A percentile compares a stretch with the other conserved stretches of the same genome.
phyloP scores from a whole-genome alignment of 495 filamentous ascomycete genomes.

The Lepidopterella palustris region DNA sequence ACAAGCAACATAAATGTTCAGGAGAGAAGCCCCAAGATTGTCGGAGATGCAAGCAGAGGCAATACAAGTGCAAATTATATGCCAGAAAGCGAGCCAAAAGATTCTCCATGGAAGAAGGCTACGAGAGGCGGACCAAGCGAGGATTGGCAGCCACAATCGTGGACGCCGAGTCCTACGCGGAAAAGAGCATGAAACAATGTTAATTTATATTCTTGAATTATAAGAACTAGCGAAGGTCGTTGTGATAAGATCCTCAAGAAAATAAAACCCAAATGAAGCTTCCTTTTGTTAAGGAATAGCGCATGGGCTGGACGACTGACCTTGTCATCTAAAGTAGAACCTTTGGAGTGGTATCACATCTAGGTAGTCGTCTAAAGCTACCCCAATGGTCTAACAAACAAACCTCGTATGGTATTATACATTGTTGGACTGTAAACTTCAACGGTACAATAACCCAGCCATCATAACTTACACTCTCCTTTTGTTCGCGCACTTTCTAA shows the following conservation, averaged over 20 bases:
- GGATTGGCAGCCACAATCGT: slow-evolving; percentile 69
- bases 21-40: slow-evolving; percentile 14
- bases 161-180: slow-evolving; percentile 47
- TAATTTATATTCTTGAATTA: neutral
- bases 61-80: too few species aligned
- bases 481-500: too few species aligned
- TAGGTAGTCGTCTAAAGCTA: too few species aligned
- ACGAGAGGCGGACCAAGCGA: slow-evolving; percentile 53
- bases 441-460: too few species aligned
- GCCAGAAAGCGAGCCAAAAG: slow-evolving; percentile 28
- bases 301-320: too few species aligned
- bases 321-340: too few species aligned
- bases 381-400: too few species aligned
- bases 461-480: too few species aligned
- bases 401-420: too few species aligned
- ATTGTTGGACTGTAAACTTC: too few species aligned
- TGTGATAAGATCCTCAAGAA: neutral
- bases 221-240: neutral
- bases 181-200: neutral
- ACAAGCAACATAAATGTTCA: slow-evolving; percentile 21
- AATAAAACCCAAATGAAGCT: neutral
- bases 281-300: too few species aligned
- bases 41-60: slow-evolving; percentile 23
- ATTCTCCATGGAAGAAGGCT: slow-evolving; percentile 58
- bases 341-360: too few species aligned